Percentiles rank a stretch among this genome's conserved stretches.
phyloP scores from a whole-genome alignment of 495 filamentous ascomycete species.

The Penicillium roqueforti region DNA sequence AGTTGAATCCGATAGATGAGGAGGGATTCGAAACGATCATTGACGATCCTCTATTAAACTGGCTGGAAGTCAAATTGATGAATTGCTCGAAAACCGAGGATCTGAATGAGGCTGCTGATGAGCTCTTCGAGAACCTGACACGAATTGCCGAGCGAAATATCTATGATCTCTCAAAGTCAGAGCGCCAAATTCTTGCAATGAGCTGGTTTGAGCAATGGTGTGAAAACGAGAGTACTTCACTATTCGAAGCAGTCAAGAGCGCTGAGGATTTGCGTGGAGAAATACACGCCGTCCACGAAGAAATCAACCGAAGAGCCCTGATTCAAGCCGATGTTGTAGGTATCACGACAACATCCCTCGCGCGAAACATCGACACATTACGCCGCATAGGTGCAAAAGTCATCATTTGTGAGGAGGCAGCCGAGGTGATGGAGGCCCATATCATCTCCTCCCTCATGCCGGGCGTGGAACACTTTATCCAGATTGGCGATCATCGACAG shows the following conservation, averaged over 20 bases:
- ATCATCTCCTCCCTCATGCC: conserved; percentile 59
- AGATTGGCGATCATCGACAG: conserved; percentile 68
- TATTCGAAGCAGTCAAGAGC: conserved; percentile 8
- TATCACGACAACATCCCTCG: conserved; percentile 34
- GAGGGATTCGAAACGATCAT: conserved; percentile 6
- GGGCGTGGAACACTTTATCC: conserved; percentile 59
- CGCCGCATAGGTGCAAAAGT: conserved; percentile 42
- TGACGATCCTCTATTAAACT: not conserved
- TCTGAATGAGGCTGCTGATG: conserved; percentile 3
- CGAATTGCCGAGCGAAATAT: conserved; percentile 1
- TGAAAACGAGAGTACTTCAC: not conserved
- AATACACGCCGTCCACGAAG: conserved; percentile 10
- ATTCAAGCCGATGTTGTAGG: conserved; percentile 28
- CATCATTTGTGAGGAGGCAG: conserved; percentile 67
- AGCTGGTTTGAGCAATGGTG: conserved; percentile 8
- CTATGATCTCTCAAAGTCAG: not conserved
- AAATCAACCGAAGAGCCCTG: conserved; percentile 8
- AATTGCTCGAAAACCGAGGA: not conserved
- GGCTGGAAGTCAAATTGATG: conserved; percentile 2
- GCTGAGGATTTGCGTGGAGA: conserved; percentile 2
- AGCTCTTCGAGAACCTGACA: conserved; percentile 1
- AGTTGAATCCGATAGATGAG: not conserved
- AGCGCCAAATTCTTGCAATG: conserved; percentile 5
- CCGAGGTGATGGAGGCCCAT: conserved; percentile 65
- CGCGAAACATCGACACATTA: conserved; percentile 23